A percentile compares a stretch with the other conserved stretches of the same genome.
Conservation (phyloP, 2,329 filamentous ascomycete species). For the Cladosporium cucumerinum region DNA sequence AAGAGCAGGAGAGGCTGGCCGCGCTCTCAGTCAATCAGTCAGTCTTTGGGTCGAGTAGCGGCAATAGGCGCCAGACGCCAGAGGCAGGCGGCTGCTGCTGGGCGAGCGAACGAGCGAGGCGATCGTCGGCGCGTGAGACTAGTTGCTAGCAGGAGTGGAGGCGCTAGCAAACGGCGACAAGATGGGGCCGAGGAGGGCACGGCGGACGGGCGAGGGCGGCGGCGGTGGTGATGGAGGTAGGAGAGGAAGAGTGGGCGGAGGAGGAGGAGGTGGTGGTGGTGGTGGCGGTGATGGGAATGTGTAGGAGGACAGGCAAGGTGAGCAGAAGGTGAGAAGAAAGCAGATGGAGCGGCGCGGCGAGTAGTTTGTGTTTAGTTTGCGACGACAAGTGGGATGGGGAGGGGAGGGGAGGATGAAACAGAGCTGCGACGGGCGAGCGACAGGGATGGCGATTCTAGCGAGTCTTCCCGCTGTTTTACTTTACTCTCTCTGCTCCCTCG, state of each 20-base stretch:
- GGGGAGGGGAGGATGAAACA: conserved; percentile 2
- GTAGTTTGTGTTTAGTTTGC: neutral
- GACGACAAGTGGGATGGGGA: conserved; percentile 9
- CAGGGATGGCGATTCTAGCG: conserved; percentile 1
- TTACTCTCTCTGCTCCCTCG: neutral
- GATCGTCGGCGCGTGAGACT: conserved; percentile 11
- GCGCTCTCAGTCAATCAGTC: neutral
- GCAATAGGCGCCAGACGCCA: conserved; percentile 14
- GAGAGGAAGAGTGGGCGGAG: neutral
- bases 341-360: neutral
- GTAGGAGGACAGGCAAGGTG: neutral
- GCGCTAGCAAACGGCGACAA: conserved; percentile 15
- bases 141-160: conserved; percentile 11
- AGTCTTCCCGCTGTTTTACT: neutral
- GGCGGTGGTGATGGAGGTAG: neutral
- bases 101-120: neutral
- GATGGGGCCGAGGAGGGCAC: conserved; percentile 11
- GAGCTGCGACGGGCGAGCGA: neutral
- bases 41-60: neutral
- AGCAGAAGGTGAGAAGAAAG: neutral
- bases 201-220: neutral
- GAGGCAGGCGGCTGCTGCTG: conserved; percentile 3
- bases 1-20: neutral
- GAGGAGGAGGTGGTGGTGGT: neutral
- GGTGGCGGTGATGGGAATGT: neutral